Conservation (phyloP, 768 basidiomycete genomes). For the Pisolithus microcarpus region DNA sequence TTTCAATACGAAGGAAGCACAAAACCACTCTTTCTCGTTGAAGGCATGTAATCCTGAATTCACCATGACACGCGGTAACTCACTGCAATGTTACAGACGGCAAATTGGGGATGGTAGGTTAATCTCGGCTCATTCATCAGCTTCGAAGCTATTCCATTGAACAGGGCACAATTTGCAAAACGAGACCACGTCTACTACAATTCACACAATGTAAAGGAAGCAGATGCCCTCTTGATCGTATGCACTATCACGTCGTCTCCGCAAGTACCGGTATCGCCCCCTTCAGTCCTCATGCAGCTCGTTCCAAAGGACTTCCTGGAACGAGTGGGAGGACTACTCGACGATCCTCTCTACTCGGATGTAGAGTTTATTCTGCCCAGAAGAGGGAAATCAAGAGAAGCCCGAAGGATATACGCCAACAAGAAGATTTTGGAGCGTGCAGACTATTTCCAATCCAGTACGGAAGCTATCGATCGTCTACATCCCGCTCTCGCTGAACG, state of each 20-base stretch:
- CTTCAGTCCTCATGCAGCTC: conserved; percentile 38
- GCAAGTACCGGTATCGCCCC: conserved; percentile 38
- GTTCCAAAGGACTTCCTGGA: conserved; percentile 65
- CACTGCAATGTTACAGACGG: conserved; percentile 40
- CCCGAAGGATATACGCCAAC: conserved; percentile 56
- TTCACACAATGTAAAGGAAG: conserved; percentile 40
- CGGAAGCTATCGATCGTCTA: conserved; percentile 3
- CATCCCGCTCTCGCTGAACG: neutral
- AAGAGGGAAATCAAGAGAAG: conserved; percentile 30
- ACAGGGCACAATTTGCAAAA: conserved; percentile 72
- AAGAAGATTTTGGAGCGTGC: conserved; percentile 59
- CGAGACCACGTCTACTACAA: conserved; percentile 65
- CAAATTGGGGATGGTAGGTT: conserved; percentile 80
- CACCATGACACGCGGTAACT: conserved; percentile 4
- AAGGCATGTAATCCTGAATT: conserved; percentile 34
- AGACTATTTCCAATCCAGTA: conserved; percentile 76
- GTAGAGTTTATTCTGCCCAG: conserved; percentile 71
- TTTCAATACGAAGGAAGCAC: conserved; percentile 69
- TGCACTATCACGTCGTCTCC: conserved; percentile 74
- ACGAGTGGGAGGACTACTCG: conserved; percentile 65
- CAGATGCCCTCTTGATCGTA: conserved; percentile 67
- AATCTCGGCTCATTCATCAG: neutral
- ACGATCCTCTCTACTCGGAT: conserved; percentile 81
- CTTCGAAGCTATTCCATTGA: neutral
- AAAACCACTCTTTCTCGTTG: conserved; percentile 75